Percentiles rank a stretch among this genome's conserved stretches.
Conservation (phyloP, 805 yeast genomes). For the Wickerhamomyces mucosus region DNA sequence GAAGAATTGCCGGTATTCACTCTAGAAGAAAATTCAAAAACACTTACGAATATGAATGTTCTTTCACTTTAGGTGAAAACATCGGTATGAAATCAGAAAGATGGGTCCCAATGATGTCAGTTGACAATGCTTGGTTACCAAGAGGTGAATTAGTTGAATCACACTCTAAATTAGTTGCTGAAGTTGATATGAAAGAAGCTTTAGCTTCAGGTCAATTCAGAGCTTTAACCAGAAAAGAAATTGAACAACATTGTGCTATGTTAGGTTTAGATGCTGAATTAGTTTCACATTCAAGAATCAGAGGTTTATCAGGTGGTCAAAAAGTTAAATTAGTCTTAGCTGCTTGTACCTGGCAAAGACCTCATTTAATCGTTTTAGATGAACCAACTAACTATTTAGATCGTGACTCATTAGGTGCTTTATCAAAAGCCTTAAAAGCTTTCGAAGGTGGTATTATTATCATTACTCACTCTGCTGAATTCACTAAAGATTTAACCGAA, state of each 20-base stretch:
- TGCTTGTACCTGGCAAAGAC: slow-evolving; percentile 99
- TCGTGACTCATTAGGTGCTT: slow-evolving; percentile 99
- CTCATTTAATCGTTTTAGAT: slow-evolving; percentile 97
- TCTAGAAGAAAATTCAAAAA: slow-evolving; percentile 99
- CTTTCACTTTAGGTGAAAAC: slow-evolving; percentile 97
- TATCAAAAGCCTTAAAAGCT: slow-evolving; percentile 96
- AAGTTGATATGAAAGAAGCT: slow-evolving; percentile 99
- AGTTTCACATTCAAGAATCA: slow-evolving; percentile 99
- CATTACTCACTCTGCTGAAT: slow-evolving; percentile 99
- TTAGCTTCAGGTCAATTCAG: slow-evolving; percentile 99
- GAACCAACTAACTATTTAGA: slow-evolving; percentile 99
- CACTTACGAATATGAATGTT: slow-evolving; percentile 99
- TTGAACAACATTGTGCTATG: slow-evolving; percentile 97
- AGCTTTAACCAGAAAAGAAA: slow-evolving; percentile 99
- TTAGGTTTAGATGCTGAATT: slow-evolving; percentile 98
- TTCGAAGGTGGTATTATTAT: slow-evolving; percentile 99
- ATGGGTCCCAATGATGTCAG: slow-evolving; percentile 99
- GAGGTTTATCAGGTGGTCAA: slow-evolving; percentile 99
- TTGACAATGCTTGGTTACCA: slow-evolving; percentile 99
- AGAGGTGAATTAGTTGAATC: slow-evolving; percentile 97
- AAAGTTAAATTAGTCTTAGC: slow-evolving; percentile 99
- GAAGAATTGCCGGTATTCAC: slow-evolving; percentile 91
- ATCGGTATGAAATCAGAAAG: slow-evolving; percentile 98
- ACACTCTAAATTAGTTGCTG: slow-evolving; percentile 98
- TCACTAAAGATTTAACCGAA: slow-evolving; percentile 98